These are phyloP conservation scores for Nothophaeocryptopus gaeumannii DNA, from an alignment of 2,329 filamentous ascomycete genomes.

Conservation along the genomic window DNA sequence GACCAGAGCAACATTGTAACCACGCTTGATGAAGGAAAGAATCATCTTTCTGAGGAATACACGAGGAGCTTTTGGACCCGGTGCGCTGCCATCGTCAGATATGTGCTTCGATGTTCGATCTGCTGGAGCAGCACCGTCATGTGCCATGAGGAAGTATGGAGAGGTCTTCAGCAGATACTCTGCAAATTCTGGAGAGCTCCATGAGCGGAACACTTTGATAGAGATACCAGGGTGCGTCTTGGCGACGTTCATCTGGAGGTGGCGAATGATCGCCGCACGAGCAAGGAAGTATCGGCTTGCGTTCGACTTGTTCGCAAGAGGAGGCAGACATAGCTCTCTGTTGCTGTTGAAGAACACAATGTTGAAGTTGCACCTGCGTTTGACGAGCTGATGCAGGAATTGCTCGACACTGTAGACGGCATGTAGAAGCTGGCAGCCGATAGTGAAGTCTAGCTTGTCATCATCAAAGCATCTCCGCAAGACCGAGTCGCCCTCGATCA, in stretches of 20 bases:
- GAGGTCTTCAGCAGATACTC: slow-evolving; percentile 55
- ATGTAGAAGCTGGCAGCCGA: slow-evolving; percentile 69
- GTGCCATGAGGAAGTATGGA: slow-evolving; percentile 66
- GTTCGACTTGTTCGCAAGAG: slow-evolving; percentile 33
- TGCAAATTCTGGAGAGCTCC: slow-evolving; percentile 51
- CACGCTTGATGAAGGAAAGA: slow-evolving; percentile 52
- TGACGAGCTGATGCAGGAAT: slow-evolving; percentile 59
- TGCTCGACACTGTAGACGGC: slow-evolving; percentile 66
- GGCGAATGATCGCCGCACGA: slow-evolving; percentile 62
- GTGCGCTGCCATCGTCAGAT: slow-evolving; percentile 11
- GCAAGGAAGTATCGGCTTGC: slow-evolving; percentile 59
- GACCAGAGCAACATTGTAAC: slow-evolving; percentile 62
- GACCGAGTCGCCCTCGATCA: slow-evolving; percentile 72
- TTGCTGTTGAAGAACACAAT: slow-evolving; percentile 65
- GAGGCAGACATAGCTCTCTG: slow-evolving; percentile 56
- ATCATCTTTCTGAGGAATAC: slow-evolving; percentile 49
- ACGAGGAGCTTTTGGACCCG: slow-evolving; percentile 18
- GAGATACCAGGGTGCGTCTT: slow-evolving; percentile 40
- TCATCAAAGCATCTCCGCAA: slow-evolving; percentile 63
- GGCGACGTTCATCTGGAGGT: slow-evolving; percentile 53
- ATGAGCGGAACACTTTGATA: slow-evolving; percentile 49
- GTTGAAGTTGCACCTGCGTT: slow-evolving; percentile 68
- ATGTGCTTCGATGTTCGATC: slow-evolving; percentile 24
- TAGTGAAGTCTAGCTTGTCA: slow-evolving; percentile 62
- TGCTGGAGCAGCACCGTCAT: slow-evolving; percentile 54